phyloP scores from a whole-genome alignment of 305 asterid genomes.

The Rubia peregrina region DNA sequence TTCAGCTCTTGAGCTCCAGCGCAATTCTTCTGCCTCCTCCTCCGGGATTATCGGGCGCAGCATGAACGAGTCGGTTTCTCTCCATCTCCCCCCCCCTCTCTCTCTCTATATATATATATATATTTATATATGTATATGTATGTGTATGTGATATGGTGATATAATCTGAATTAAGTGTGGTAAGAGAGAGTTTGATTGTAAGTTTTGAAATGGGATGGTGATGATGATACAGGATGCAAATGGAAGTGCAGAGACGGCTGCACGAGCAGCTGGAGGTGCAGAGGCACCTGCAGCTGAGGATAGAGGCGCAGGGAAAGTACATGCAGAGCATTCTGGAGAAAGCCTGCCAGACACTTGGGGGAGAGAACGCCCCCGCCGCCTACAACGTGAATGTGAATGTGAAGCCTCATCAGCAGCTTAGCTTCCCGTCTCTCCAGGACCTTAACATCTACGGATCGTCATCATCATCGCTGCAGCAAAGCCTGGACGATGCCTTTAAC shows the following conservation, averaged over 20 bases:
- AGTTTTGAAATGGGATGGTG: neutral
- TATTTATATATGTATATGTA: too few relatives aligned
- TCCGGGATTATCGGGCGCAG: constrained; percentile 78
- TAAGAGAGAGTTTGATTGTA: neutral
- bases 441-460: constrained; percentile 66
- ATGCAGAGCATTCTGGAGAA: constrained; percentile 91
- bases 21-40: constrained; percentile 61
- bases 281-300: constrained; percentile 86
- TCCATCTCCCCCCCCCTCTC: too few relatives aligned
- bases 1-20: constrained; percentile 77
- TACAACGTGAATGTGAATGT: constrained; percentile 23
- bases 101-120: too few relatives aligned
- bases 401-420: constrained; percentile 27
- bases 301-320: constrained; percentile 98
- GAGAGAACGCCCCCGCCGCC: constrained; percentile 21
- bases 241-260: constrained; percentile 92
- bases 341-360: constrained; percentile 63
- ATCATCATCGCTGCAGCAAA: neutral
- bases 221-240: constrained; percentile 61
- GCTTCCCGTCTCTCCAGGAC: constrained; percentile 73
- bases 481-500: neutral
- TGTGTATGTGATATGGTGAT: too few relatives aligned
- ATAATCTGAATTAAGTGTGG: too few relatives aligned
- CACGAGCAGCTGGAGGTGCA: constrained; percentile 93
- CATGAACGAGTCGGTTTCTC: constrained; percentile 72